Conservation (phyloP, 176 grass and related monocot species). For the Alopecurus myosuroides region DNA sequence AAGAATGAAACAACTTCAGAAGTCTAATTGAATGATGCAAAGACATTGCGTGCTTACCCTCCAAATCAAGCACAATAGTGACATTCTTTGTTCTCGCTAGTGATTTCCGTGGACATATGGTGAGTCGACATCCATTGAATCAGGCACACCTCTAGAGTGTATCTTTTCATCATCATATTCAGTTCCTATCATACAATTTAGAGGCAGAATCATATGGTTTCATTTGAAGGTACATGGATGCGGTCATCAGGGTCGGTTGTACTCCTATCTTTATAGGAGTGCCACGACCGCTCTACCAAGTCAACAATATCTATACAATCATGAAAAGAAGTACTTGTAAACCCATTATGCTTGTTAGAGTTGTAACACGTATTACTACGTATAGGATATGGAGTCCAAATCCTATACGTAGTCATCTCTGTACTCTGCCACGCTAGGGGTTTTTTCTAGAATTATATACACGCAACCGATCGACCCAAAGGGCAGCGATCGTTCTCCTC, state of each 20-base stretch:
- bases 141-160: conserved; percentile 46
- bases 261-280: conserved; percentile 44
- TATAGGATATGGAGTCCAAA: no score
- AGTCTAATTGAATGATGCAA: conserved; percentile 13
- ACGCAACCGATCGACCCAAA: no score
- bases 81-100: conserved; percentile 40
- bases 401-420: no score
- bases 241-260: conserved; percentile 52
- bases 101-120: conserved; percentile 24
- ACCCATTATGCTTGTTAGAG: no score
- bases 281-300: conserved; percentile 63
- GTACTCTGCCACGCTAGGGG: no score
- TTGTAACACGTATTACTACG: no score
- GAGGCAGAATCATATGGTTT: conserved; percentile 32
- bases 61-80: conserved; percentile 99
- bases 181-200: conserved; percentile 37
- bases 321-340: conserved; percentile 43
- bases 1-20: background rate
- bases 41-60: conserved; percentile 55
- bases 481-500: no score
- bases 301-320: conserved; percentile 54
- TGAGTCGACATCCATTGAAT: conserved; percentile 66
- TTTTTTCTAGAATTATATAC: no score
- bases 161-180: no score
- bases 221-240: conserved; percentile 66